phyloP scores from a whole-genome alignment of 192 early-diverging fungal genomes.

The Fimicolochytrium jonesii region DNA sequence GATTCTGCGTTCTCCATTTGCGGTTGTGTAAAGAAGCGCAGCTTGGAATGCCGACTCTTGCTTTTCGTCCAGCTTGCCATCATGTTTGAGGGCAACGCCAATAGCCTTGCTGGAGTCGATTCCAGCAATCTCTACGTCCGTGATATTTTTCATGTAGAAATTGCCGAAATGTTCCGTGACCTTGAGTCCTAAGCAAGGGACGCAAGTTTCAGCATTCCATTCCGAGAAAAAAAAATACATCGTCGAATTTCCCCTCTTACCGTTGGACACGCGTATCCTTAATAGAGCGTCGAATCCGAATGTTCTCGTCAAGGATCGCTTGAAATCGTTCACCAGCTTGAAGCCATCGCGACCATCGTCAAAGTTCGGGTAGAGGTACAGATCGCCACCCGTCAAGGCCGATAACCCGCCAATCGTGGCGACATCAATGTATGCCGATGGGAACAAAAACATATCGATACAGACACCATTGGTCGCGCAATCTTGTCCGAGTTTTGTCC shows the following conservation, averaged over 20 bases:
- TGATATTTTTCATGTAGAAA: slow-evolving; percentile 86
- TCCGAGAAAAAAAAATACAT: background rate
- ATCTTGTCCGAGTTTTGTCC: slow-evolving; percentile 77
- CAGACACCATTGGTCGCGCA: slow-evolving; percentile 78
- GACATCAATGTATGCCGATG: slow-evolving; percentile 81
- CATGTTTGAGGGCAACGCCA: slow-evolving; percentile 78
- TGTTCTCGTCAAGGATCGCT: slow-evolving; percentile 62
- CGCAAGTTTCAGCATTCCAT: background rate
- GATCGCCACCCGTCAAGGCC: slow-evolving; percentile 85
- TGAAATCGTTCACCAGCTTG: slow-evolving; percentile 71
- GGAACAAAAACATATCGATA: slow-evolving; percentile 90
- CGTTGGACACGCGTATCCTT: slow-evolving; percentile 86
- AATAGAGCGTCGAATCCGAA: slow-evolving; percentile 86
- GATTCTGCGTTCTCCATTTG: slow-evolving; percentile 80
- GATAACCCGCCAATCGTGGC: slow-evolving; percentile 76
- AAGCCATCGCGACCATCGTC: slow-evolving; percentile 65
- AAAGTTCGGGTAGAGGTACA: slow-evolving; percentile 79
- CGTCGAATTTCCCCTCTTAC: slow-evolving; percentile 20
- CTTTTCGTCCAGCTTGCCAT: slow-evolving; percentile 81
- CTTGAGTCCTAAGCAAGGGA: slow-evolving; percentile 47
- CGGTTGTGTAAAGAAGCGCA: slow-evolving; percentile 93
- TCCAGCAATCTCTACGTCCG: slow-evolving; percentile 89
- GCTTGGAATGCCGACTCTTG: slow-evolving; percentile 79
- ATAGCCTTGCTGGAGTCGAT: slow-evolving; percentile 81
- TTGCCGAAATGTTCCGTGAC: slow-evolving; percentile 89